Percentiles rank a stretch among this genome's conserved stretches.
Evolutionary conservation across 495 filamentous ascomycete species (phyloP).

Genomic region (Lindgomyces ingoldianus): DNA sequence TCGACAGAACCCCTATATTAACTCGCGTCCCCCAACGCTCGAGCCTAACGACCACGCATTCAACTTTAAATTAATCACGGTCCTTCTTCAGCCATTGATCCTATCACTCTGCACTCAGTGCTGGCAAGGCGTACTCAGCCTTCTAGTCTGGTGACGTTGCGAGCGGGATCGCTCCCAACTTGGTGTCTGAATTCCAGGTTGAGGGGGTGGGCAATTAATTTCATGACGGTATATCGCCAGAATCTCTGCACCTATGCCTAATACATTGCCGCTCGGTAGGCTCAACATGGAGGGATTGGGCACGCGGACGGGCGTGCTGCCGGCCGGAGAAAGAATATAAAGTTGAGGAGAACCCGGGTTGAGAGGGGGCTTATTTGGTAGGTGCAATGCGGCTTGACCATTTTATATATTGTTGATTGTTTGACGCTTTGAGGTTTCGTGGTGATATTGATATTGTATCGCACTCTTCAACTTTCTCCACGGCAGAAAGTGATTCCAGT

Average conservation of each 20-base stretch:
- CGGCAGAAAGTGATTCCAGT: not conserved
- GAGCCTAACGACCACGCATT: not conserved
- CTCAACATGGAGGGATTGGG: not conserved
- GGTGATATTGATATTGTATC: too few species aligned
- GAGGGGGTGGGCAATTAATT: not conserved
- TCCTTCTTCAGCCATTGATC: not conserved
- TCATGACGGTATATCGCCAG: not conserved
- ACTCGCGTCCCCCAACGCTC: not conserved
- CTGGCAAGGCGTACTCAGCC: not conserved
- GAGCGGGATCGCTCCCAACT: not conserved
- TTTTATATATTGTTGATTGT: too few species aligned
- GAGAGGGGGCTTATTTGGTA: too few species aligned
- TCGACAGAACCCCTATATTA: slow-evolving; percentile 4
- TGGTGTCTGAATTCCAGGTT: not conserved
- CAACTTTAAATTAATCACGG: not conserved
- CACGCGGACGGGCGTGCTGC: not conserved
- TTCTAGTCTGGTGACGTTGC: slow-evolving; percentile 1
- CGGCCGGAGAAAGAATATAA: not conserved
- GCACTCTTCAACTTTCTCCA: not conserved
- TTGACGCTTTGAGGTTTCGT: too few species aligned
- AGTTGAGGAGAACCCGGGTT: not conserved
- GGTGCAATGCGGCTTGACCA: too few species aligned
- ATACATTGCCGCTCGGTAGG: not conserved
- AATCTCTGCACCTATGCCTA: not conserved
- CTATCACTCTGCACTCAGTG: not conserved